Conservation (phyloP, 768 basidiomycete species). For the Goffeauzyma gilvescens region DNA sequence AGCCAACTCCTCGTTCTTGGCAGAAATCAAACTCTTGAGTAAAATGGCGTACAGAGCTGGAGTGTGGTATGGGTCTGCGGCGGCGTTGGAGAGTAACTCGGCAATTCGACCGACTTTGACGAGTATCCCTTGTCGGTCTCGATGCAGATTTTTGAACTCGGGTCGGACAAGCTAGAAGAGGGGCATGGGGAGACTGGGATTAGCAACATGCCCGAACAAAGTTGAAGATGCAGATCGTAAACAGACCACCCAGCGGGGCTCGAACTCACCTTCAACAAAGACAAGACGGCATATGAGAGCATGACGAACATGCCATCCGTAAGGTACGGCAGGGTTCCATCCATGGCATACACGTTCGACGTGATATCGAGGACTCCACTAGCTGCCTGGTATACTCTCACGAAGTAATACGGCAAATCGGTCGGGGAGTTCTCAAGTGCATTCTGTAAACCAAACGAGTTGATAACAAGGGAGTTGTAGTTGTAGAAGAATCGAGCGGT, state of each 20-base stretch:
- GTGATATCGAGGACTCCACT: conserved; percentile 41
- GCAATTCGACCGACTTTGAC: conserved; percentile 61
- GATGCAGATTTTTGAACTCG: conserved; percentile 58
- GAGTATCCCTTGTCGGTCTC: conserved; percentile 53
- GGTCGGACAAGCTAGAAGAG: conserved; percentile 52
- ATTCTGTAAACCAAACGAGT: conserved; percentile 91
- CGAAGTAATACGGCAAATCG: conserved; percentile 31
- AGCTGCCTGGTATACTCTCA: conserved; percentile 29
- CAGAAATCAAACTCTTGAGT: conserved; percentile 2
- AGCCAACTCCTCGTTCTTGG: conserved; percentile 38
- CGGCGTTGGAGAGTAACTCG: conserved; percentile 53
- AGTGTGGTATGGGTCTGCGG: conserved; percentile 64
- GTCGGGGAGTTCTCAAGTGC: conserved; percentile 48
- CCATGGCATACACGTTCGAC: conserved; percentile 52
- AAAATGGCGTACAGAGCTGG: conserved; percentile 61
- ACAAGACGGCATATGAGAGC: conserved; percentile 79
- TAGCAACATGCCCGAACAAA: conserved; percentile 15
- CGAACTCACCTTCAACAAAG: conserved; percentile 60
- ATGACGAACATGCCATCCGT: conserved; percentile 84
- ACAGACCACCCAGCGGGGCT: not conserved
- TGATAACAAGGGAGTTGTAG: conserved; percentile 63
- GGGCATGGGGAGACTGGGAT: too few relatives aligned
- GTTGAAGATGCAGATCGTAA: not conserved
- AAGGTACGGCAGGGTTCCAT: conserved; percentile 58
- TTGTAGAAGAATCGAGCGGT: conserved; percentile 60